A percentile compares a stretch with the other conserved stretches of the same genome.
Evolutionary conservation across 2,329 filamentous ascomycete species (phyloP).

Genomic region (Fusarium incarnatum): DNA sequence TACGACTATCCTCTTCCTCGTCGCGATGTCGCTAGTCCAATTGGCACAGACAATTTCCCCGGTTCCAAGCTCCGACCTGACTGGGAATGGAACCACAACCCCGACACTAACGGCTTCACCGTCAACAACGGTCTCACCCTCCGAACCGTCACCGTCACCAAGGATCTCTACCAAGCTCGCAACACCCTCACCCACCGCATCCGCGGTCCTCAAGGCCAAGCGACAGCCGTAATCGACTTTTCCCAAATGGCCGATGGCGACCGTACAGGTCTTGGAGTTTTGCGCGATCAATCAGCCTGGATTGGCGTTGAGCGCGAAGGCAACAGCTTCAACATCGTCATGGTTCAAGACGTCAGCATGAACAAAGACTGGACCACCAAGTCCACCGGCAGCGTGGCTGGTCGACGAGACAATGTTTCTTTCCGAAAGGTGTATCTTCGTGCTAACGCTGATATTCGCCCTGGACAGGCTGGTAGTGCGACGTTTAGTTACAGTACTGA

Average conservation of each 20-base stretch:
- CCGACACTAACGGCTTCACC: constrained; percentile 1
- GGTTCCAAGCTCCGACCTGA: background rate
- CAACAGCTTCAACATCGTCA: constrained; percentile 6
- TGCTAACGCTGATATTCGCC: background rate
- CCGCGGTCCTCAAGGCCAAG: constrained; percentile 6
- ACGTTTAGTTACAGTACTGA: constrained; percentile 13
- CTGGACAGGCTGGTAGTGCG: constrained; percentile 10
- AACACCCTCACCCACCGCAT: constrained; percentile 14
- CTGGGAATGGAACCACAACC: constrained; percentile 26
- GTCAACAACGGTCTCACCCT: constrained; percentile 17
- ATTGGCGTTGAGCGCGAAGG: constrained; percentile 17
- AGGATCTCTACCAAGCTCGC: constrained; percentile 16
- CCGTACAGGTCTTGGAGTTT: background rate
- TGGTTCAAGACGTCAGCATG: constrained; percentile 4
- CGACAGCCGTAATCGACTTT: constrained; percentile 1
- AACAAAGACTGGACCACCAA: constrained; percentile 17
- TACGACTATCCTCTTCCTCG: constrained; percentile 12
- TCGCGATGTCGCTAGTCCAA: background rate
- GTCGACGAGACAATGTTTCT: background rate
- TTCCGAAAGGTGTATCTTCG: constrained; percentile 19
- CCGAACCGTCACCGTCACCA: constrained; percentile 11
- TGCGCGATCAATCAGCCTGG: constrained; percentile 14
- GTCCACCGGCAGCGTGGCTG: background rate
- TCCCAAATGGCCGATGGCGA: constrained; percentile 16
- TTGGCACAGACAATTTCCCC: constrained; percentile 5